Base-by-base conservation (phyloP, 257 asterid species). In the Lantana camara region DNA sequence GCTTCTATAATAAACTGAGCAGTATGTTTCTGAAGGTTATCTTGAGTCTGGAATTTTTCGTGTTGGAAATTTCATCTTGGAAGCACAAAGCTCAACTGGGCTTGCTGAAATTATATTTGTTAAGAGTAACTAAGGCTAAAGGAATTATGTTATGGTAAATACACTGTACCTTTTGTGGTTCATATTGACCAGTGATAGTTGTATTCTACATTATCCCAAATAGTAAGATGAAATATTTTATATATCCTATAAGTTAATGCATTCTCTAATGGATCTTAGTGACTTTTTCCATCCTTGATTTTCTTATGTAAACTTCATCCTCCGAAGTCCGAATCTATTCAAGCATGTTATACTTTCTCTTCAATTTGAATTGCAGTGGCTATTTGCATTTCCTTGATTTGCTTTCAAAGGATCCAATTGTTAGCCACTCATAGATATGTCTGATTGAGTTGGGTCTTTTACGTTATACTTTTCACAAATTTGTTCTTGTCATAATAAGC, bases 231-330 rank as follows among this genome's bases (percentile, higher is more conserved):
- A 45, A 23, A 8, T 58, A 40, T 16, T 27, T 46, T 32, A 44
- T 57, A 64, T 29, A 16, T 37, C 35, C 32, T 32, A 52, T 32
- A 15, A 12, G 45, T 60, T 66, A 48, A 60, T 66, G 60, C 64
- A 52, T 63, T 63, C 7, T 27, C 16, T 27, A 38, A 55, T 19
- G 46, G 42, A 60, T 64, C 37, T 29, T 34, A 7, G 10, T 34
- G 30, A 37, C 67, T 29, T 57, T 12, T 21, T 32, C 9, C 57
- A 54, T 21, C 17, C 46, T 13, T 20, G 32, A 6, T 51, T 22
- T 20, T 3, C 35, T 23, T 13, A n/a, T n/a, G n/a, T n/a, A n/a
- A n/a, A n/a, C n/a, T 55, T 62, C 23, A 15, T 38, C 42, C n/a
- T n/a, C n/a, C n/a, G n/a, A n/a, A n/a, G 22, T 54, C 51, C 9